Evolutionary conservation across 805 yeast genomes (phyloP).

Genomic region (Cyberlindnera lachancei): DNA sequence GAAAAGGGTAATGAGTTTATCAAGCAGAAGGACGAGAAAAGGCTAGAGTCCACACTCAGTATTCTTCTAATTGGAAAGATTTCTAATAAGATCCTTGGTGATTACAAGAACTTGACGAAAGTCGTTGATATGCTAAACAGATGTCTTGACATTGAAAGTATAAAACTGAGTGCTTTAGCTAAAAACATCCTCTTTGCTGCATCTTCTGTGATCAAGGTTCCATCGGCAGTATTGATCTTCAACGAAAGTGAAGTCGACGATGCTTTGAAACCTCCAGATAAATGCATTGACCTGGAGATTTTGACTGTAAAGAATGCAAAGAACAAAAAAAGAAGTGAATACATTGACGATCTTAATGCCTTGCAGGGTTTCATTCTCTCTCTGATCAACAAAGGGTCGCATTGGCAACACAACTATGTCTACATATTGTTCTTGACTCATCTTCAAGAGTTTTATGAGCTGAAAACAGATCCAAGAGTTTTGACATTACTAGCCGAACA

Average conservation of each 20-base stretch:
- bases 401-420: conserved; percentile 51
- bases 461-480: conserved; percentile 32
- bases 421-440: conserved; percentile 43
- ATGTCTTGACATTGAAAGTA: conserved; percentile 51
- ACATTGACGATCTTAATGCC: conserved; percentile 32
- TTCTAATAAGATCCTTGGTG: conserved; percentile 49
- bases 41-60: conserved; percentile 56
- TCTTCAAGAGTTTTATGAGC: conserved; percentile 48
- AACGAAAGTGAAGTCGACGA: conserved; percentile 32
- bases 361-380: conserved; percentile 33
- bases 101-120: conserved; percentile 42
- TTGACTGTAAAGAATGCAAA: conserved; percentile 57
- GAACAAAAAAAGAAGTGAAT: conserved; percentile 41
- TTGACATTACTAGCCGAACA: conserved; percentile 37
- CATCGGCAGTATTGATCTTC: conserved; percentile 46
- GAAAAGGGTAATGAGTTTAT: conserved; percentile 43
- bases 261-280: conserved; percentile 55
- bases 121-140: conserved; percentile 42
- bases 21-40: conserved; percentile 39
- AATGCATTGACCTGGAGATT: conserved; percentile 47
- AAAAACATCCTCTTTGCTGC: conserved; percentile 40
- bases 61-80: conserved; percentile 52
- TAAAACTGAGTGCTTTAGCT: conserved; percentile 47
- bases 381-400: conserved; percentile 24
- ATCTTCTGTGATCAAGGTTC: conserved; percentile 37